A percentile compares a stretch with the other conserved stretches of the same genome.
Evolutionary conservation across 139 green algal species (phyloP).

Genomic region (Chlamydomonas asymmetrica): DNA sequence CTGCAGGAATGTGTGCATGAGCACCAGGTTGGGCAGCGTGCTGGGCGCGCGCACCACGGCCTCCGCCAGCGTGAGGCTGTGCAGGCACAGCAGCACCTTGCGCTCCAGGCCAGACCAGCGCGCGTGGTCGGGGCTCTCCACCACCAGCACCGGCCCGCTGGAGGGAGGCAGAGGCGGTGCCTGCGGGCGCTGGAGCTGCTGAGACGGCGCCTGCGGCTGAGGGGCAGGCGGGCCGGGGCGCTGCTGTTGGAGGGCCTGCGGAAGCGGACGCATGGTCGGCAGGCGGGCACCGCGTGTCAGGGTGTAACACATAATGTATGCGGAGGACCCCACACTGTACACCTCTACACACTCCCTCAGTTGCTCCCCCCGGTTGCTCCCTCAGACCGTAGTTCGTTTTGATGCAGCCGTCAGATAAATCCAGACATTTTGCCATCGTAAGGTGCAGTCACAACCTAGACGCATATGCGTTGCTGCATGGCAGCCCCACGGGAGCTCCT

Average conservation of each 20-base stretch:
- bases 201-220: not conserved
- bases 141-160: conserved; percentile 6
- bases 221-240: not conserved
- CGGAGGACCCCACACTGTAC: no score
- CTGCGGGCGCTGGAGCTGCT: not conserved
- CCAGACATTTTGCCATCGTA: no score
- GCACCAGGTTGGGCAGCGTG: conserved; percentile 16
- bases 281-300: no score
- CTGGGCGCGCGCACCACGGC: not conserved
- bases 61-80: not conserved
- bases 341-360: no score
- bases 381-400: no score
- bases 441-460: no score
- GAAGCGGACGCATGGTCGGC: no score
- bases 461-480: no score
- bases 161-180: not conserved
- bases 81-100: conserved; percentile 17
- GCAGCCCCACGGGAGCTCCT: no score
- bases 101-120: conserved; percentile 1
- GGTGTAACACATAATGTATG: no score
- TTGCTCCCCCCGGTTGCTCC: no score
- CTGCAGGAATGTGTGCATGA: conserved; percentile 32
- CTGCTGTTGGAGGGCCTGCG: not conserved
- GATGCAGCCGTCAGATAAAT: no score
- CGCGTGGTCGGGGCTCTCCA: conserved; percentile 7